phyloP scores from a whole-genome alignment of 2,329 filamentous ascomycete species.

The Teratosphaeria epicoccoides region DNA sequence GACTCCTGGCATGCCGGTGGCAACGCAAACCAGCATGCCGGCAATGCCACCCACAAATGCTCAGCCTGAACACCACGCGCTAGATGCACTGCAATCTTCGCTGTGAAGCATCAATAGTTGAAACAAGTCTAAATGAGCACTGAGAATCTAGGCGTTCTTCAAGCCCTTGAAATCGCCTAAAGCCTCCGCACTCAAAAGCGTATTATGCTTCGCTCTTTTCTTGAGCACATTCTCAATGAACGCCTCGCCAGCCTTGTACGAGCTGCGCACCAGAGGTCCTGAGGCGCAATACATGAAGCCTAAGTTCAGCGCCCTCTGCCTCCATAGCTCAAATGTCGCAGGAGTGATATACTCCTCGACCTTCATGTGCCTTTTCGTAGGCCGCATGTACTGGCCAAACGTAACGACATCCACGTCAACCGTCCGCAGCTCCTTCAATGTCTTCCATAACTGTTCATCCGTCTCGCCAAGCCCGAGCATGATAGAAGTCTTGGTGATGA shows the following conservation, averaged over 20 bases:
- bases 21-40: not conserved
- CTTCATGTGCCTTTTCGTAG: conserved; percentile 94
- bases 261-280: conserved; percentile 83
- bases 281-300: conserved; percentile 95
- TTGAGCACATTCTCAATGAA: conserved; percentile 98
- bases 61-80: not conserved
- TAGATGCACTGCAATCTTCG: not conserved
- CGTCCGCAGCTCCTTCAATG: conserved; percentile 69
- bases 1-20: not conserved
- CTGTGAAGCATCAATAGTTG: not conserved
- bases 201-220: conserved; percentile 50
- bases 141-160: conserved; percentile 3
- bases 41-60: not conserved
- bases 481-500: conserved; percentile 97
- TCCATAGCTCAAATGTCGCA: conserved; percentile 83
- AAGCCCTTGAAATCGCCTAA: conserved; percentile 15
- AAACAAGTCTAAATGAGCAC: not conserved
- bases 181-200: conserved; percentile 20
- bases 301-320: conserved; percentile 78
- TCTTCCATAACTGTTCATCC: conserved; percentile 71
- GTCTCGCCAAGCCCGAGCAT: conserved; percentile 95
- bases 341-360: conserved; percentile 93
- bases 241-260: conserved; percentile 94
- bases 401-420: conserved; percentile 87
- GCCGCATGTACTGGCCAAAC: conserved; percentile 99